A percentile compares a stretch with the other conserved stretches of the same genome.
phyloP scores from a whole-genome alignment of 2,329 filamentous ascomycete species.

The Cladosporium sp. region DNA sequence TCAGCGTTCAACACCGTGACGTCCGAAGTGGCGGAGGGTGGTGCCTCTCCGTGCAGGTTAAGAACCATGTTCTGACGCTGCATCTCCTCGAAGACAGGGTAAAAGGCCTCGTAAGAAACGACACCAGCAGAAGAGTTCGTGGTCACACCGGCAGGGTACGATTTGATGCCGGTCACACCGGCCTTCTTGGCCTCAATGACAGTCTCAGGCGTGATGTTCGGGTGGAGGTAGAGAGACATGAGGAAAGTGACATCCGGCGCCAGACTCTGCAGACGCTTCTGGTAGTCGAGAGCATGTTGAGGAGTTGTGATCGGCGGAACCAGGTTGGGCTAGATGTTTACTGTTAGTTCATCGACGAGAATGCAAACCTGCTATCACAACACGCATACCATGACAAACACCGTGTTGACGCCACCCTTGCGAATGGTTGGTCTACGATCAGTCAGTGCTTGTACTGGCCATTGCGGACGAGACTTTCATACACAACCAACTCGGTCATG shows the following conservation, averaged over 20 bases:
- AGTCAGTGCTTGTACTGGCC: slow-evolving; percentile 1
- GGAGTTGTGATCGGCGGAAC: slow-evolving; percentile 49
- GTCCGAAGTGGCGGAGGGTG: slow-evolving; percentile 43
- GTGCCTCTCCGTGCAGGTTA: slow-evolving; percentile 91
- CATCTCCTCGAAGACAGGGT: slow-evolving; percentile 84
- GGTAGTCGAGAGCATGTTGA: slow-evolving; percentile 44
- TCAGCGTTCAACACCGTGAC: slow-evolving; percentile 61
- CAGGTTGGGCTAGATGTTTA: slow-evolving; percentile 42
- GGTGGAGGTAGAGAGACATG: slow-evolving; percentile 50
- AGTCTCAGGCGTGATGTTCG: slow-evolving; percentile 44
- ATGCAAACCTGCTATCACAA: neutral
- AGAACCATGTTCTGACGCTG: slow-evolving; percentile 76
- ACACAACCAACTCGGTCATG: slow-evolving; percentile 48
- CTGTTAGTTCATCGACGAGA: neutral
- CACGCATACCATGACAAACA: slow-evolving; percentile 49
- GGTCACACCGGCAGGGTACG: slow-evolving; percentile 58
- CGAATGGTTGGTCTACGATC: slow-evolving; percentile 44
- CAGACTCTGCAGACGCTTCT: slow-evolving; percentile 39
- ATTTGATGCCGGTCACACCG: slow-evolving; percentile 69
- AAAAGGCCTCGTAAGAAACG: slow-evolving; percentile 65
- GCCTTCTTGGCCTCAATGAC: slow-evolving; percentile 69
- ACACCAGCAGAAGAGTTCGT: slow-evolving; percentile 65
- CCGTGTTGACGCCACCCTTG: slow-evolving; percentile 49
- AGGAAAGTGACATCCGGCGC: slow-evolving; percentile 48
- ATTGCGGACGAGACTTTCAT: slow-evolving; percentile 7